Percentiles rank a stretch among this genome's conserved stretches.
phyloP scores from a whole-genome alignment of 2,329 filamentous ascomycete species.

The Cercospora sp. region DNA sequence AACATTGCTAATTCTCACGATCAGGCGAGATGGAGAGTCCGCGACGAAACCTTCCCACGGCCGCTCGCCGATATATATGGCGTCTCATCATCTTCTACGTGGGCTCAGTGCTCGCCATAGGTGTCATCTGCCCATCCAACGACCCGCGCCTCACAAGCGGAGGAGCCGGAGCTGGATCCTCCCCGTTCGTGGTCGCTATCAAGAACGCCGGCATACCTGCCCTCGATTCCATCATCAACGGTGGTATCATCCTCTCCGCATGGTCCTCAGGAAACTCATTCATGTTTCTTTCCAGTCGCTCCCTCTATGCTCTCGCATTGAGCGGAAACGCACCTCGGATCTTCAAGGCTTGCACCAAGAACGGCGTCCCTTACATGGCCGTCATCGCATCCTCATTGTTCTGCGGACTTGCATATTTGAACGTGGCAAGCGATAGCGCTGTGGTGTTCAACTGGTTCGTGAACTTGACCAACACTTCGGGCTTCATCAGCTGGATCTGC shows the following conservation, averaged over 20 bases:
- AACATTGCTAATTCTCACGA: slow-evolving; percentile 46
- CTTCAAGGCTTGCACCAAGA: slow-evolving; percentile 58
- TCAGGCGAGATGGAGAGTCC: slow-evolving; percentile 60
- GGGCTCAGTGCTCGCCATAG: slow-evolving; percentile 58
- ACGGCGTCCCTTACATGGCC: slow-evolving; percentile 57
- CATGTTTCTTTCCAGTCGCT: slow-evolving; percentile 55
- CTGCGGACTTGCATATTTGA: slow-evolving; percentile 52
- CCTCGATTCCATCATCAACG: slow-evolving; percentile 68
- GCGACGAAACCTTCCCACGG: slow-evolving; percentile 60
- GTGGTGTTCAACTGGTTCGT: slow-evolving; percentile 67
- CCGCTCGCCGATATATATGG: slow-evolving; percentile 61
- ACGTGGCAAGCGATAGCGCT: slow-evolving; percentile 46
- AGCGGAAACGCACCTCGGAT: slow-evolving; percentile 62
- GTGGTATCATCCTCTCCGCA: slow-evolving; percentile 65
- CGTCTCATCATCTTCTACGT: slow-evolving; percentile 65
- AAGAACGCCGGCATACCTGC: slow-evolving; percentile 53
- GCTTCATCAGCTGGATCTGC: slow-evolving; percentile 57
- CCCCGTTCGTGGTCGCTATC: slow-evolving; percentile 42
- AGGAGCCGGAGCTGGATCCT: slow-evolving; percentile 25
- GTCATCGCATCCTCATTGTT: slow-evolving; percentile 48
- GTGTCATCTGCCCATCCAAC: slow-evolving; percentile 59
- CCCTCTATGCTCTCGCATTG: slow-evolving; percentile 57
- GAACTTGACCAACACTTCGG: slow-evolving; percentile 63
- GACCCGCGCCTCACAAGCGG: slow-evolving; percentile 51
- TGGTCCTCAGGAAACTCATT: slow-evolving; percentile 59